Conservation (phyloP, 2,329 filamentous ascomycete genomes). For the Fusarium sacchari region DNA sequence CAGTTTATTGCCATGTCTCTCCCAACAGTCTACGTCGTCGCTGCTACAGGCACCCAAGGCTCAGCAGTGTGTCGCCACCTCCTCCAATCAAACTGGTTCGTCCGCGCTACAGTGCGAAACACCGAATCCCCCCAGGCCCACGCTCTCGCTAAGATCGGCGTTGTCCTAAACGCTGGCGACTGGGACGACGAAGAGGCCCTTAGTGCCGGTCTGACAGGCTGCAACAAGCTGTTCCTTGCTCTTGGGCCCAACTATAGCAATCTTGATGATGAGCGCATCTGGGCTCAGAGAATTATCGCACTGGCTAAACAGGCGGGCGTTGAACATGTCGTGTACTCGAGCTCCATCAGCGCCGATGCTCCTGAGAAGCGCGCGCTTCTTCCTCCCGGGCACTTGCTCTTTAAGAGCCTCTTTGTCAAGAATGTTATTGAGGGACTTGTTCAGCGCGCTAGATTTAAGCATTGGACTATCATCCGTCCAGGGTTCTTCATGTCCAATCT, state of each 20-base stretch:
- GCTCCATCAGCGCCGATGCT: not conserved
- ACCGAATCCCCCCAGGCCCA: not conserved
- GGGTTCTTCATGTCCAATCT: not conserved
- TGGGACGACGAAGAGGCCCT: not conserved
- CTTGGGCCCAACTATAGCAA: not conserved
- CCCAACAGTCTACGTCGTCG: not conserved
- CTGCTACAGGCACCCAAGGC: constrained; percentile 1
- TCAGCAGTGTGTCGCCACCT: not conserved
- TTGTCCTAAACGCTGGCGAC: not conserved
- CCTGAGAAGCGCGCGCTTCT: not conserved
- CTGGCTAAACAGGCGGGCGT: not conserved
- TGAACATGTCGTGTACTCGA: not conserved
- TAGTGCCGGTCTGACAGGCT: not conserved
- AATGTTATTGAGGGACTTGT: not conserved
- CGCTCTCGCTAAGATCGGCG: not conserved
- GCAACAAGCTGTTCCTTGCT: not conserved
- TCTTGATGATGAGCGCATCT: not conserved
- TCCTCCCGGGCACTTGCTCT: not conserved
- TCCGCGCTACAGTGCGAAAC: constrained; percentile 4
- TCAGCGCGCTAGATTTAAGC: not conserved
- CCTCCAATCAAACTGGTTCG: not conserved
- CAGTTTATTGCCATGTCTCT: not conserved
- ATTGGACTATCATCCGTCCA: not conserved
- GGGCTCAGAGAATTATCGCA: not conserved
- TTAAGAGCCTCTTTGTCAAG: not conserved